Evolutionary conservation across 2,329 filamentous ascomycete species (phyloP).

Genomic region (Penicillium sp.): DNA sequence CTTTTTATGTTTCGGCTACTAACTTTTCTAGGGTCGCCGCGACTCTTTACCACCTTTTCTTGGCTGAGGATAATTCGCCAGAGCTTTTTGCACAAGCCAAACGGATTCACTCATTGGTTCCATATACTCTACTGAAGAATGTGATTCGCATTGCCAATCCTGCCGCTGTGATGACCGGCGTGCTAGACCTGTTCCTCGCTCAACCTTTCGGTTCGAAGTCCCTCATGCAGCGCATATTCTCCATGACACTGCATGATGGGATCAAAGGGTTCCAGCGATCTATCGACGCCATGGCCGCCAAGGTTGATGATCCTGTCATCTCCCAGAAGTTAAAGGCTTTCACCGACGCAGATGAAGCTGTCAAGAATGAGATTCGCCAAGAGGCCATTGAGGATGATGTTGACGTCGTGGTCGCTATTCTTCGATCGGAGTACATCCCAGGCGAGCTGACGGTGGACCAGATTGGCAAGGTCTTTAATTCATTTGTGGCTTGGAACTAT

Average conservation of each 20-base stretch:
- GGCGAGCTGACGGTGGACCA: constrained; percentile 75
- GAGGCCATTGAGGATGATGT: constrained; percentile 76
- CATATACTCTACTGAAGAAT: constrained; percentile 92
- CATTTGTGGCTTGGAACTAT: constrained; percentile 94
- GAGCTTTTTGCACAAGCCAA: constrained; percentile 94
- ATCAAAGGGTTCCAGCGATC: constrained; percentile 85
- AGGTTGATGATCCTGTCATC: constrained; percentile 81
- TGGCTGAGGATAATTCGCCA: constrained; percentile 97
- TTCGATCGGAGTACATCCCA: constrained; percentile 76
- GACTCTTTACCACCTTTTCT: constrained; percentile 94
- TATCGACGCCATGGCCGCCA: constrained; percentile 76
- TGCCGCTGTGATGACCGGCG: constrained; percentile 93
- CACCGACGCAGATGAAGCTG: constrained; percentile 72
- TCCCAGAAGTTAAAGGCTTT: constrained; percentile 83
- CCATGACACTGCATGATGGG: constrained; percentile 86
- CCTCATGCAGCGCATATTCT: constrained; percentile 92
- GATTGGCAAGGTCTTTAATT: constrained; percentile 85
- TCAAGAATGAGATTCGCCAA: constrained; percentile 74
- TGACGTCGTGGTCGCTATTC: constrained; percentile 83
- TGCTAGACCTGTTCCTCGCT: constrained; percentile 92
- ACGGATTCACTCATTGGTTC: constrained; percentile 91
- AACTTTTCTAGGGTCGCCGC: constrained; percentile 70
- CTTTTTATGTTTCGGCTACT: constrained; percentile 13
- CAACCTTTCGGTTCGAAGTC: constrained; percentile 92
- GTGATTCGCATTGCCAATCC: constrained; percentile 96